Percentiles rank a stretch among this genome's conserved stretches.
These are phyloP conservation scores for Cryptococcus wingfieldii DNA, from an alignment of 1,284 basidiomycete genomes.

Conservation along the genomic window DNA sequence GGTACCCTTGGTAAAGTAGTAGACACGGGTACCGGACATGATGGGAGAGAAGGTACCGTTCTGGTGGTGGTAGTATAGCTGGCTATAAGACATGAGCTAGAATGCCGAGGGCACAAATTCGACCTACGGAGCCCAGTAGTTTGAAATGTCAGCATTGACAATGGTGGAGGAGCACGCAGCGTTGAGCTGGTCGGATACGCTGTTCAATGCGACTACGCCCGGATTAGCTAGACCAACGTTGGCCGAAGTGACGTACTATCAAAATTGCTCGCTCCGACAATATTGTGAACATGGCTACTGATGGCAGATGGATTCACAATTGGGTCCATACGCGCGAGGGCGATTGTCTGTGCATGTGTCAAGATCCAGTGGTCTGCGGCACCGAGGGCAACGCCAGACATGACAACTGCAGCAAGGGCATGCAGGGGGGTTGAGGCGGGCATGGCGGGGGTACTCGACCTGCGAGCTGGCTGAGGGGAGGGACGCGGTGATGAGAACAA, in stretches of 20 bases:
- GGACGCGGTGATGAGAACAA: background rate
- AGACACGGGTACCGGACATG: conserved; percentile 31
- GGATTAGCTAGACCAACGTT: background rate
- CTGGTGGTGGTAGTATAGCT: conserved; percentile 26
- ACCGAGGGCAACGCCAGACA: conserved; percentile 6
- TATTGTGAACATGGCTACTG: conserved; percentile 46
- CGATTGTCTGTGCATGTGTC: conserved; percentile 28
- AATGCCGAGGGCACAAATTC: background rate
- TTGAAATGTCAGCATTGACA: conserved; percentile 39
- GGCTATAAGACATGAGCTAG: conserved; percentile 5
- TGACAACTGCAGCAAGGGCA: conserved; percentile 6
- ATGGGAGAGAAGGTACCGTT: conserved; percentile 33
- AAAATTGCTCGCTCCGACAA: conserved; percentile 39
- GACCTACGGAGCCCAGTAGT: conserved; percentile 41
- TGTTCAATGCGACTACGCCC: conserved; percentile 6
- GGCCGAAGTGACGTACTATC: conserved; percentile 20
- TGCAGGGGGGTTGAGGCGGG: background rate
- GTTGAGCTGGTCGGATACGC: conserved; percentile 19
- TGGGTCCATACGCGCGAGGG: conserved; percentile 46
- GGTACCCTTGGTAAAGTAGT: conserved; percentile 36
- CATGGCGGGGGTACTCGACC: conserved; percentile 6
- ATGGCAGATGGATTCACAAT: conserved; percentile 45
- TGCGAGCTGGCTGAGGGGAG: background rate
- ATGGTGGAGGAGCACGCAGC: conserved; percentile 33
- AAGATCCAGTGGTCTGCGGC: conserved; percentile 32